Conservation (phyloP, 202 grass and related monocot genomes). For the Elaeis oleifera region DNA sequence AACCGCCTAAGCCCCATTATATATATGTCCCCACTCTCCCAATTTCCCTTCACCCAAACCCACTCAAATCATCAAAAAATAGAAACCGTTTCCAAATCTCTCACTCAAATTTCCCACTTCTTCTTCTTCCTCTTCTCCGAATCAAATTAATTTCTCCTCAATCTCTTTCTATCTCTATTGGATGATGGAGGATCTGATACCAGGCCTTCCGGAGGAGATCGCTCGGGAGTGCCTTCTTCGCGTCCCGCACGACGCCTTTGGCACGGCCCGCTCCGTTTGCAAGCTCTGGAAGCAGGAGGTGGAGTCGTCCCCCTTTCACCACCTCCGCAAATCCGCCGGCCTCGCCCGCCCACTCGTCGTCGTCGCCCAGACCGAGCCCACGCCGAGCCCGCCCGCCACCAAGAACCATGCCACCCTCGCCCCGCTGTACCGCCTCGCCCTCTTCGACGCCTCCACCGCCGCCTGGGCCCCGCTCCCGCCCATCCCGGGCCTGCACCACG, state of each 20-base stretch:
- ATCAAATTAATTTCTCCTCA: too few relatives aligned
- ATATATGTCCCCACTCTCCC: too few relatives aligned
- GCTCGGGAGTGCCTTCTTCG: conserved; percentile 67
- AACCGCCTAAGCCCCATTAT: too few relatives aligned
- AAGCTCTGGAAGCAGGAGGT: conserved; percentile 51
- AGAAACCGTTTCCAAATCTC: too few relatives aligned
- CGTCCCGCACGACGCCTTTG: conserved; percentile 40
- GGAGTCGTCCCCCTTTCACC: conserved; percentile 37
- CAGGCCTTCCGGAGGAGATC: conserved; percentile 57
- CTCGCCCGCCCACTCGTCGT: conserved; percentile 8
- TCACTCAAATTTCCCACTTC: too few relatives aligned
- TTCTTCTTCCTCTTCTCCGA: too few relatives aligned
- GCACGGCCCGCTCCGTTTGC: conserved; percentile 32
- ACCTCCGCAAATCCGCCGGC: conserved; percentile 29
- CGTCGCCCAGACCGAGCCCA: conserved; percentile 16
- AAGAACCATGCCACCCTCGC: conserved; percentile 31
- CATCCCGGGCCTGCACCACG: conserved; percentile 6
- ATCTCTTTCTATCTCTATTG: too few relatives aligned
- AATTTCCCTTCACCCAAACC: too few relatives aligned
- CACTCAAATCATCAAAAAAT: too few relatives aligned
- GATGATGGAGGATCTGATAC: conserved; percentile 45
- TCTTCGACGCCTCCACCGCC: conserved; percentile 16
- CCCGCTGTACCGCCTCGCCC: conserved; percentile 36
- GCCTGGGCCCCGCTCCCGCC: conserved; percentile 1
- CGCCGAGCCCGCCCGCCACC: conserved; percentile 26